Percentiles rank a stretch among this genome's conserved stretches.
phyloP scores from a whole-genome alignment of 208 protist species.

The Balamuthia mandrillaris region DNA sequence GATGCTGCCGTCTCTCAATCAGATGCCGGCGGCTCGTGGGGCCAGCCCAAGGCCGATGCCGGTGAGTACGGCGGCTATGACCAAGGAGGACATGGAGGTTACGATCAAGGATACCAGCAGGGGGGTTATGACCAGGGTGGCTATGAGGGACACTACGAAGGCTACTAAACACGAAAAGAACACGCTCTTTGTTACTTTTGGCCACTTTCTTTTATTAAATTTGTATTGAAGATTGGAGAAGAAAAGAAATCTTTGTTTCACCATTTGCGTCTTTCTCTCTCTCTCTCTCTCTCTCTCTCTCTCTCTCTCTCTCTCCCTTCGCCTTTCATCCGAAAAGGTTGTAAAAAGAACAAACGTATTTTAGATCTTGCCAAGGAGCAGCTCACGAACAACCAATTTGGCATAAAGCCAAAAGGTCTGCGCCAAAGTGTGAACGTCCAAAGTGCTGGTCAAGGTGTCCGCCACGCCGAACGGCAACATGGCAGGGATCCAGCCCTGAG shows the following conservation, averaged over 20 bases:
- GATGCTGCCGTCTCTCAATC: not conserved
- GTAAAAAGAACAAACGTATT: too few species aligned
- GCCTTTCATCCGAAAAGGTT: too few species aligned
- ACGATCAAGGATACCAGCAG: not conserved
- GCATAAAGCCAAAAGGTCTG: conserved; percentile 36
- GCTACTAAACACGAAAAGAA: too few species aligned
- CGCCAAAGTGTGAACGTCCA: conserved; percentile 44
- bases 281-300: too few species aligned
- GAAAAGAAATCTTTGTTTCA: too few species aligned
- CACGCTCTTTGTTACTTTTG: too few species aligned
- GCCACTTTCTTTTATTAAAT: too few species aligned
- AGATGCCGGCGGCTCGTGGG: not conserved
- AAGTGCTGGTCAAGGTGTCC: conserved; percentile 42
- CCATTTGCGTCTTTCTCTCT: too few species aligned
- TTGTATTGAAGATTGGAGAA: too few species aligned
- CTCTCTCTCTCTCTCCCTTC: too few species aligned
- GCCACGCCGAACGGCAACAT: conserved; percentile 57
- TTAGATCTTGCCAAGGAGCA: conserved; percentile 40
- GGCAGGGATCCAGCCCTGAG: conserved; percentile 40
- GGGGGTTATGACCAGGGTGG: not conserved
- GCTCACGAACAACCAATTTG: conserved; percentile 29
- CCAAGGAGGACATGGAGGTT: too few species aligned
- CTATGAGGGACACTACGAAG: not conserved
- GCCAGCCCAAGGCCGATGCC: not conserved
- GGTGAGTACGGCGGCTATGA: conserved; percentile 23